Evolutionary conservation across 2,329 filamentous ascomycete species (phyloP).

Genomic region (Calonectria hawksworthii): DNA sequence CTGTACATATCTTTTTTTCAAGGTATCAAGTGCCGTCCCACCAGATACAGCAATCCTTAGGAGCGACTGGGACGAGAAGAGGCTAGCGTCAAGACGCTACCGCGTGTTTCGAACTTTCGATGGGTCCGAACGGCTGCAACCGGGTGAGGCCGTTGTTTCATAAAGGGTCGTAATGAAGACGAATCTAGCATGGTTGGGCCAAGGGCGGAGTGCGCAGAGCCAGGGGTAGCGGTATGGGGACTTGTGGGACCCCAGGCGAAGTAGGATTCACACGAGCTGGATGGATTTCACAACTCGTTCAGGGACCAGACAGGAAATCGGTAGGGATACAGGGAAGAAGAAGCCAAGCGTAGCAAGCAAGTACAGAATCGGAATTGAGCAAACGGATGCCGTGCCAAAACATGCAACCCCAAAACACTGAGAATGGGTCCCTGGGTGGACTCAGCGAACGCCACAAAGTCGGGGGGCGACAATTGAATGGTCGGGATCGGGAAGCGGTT

Average conservation of each 20-base stretch:
- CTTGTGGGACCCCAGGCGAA: conserved; percentile 5
- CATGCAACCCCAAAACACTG: conserved; percentile 38
- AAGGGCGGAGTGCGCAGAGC: conserved; percentile 17
- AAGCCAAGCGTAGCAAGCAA: conserved; percentile 10
- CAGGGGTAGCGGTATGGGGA: conserved; percentile 29
- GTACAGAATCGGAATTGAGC: conserved; percentile 32
- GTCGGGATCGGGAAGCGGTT: conserved; percentile 15
- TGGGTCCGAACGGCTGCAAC: conserved; percentile 37
- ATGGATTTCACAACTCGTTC: conserved; percentile 4
- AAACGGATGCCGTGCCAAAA: conserved; percentile 33
- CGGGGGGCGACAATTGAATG: conserved; percentile 22
- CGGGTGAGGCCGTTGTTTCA: conserved; percentile 43
- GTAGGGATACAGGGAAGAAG: conserved; percentile 15
- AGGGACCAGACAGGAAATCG: conserved; percentile 10
- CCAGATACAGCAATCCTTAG: conserved; percentile 31
- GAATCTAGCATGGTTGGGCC: conserved; percentile 32
- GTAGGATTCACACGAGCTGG: conserved; percentile 7
- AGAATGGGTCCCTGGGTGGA: conserved; percentile 29
- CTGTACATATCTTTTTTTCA: conserved; percentile 17
- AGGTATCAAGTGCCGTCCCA: conserved; percentile 29
- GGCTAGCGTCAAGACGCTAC: conserved; percentile 36
- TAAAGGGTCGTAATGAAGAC: conserved; percentile 32
- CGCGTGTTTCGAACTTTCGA: conserved; percentile 42
- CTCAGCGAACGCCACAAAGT: conserved; percentile 32
- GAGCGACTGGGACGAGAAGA: conserved; percentile 28